Percentiles rank a stretch among this genome's conserved stretches.
Evolutionary conservation across 1,284 basidiomycete genomes (phyloP).

Genomic region (Ustilago sp.): DNA sequence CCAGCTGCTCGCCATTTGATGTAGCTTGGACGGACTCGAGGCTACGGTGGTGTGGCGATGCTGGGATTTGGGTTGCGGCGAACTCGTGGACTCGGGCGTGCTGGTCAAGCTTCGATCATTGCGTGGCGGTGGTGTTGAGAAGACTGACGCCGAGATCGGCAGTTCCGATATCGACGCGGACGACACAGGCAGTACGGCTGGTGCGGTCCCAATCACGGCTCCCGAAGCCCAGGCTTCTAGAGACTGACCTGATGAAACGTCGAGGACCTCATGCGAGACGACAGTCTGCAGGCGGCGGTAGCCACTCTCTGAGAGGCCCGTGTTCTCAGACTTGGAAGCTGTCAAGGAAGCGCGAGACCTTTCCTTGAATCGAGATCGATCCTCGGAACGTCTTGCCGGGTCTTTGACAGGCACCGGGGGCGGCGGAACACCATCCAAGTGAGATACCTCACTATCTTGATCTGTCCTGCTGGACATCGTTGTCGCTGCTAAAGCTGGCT

Average conservation of each 20-base stretch:
- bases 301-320: slow-evolving; percentile 21
- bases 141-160: not conserved
- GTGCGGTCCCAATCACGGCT: not conserved
- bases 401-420: slow-evolving; percentile 45
- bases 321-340: slow-evolving; percentile 28
- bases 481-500: not conserved
- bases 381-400: slow-evolving; percentile 35
- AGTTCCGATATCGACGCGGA: slow-evolving; percentile 10
- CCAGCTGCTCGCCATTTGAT: slow-evolving; percentile 27
- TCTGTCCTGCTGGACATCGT: not conserved
- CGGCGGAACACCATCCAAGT: slow-evolving; percentile 5
- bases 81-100: slow-evolving; percentile 23
- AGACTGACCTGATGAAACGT: slow-evolving; percentile 7
- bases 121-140: slow-evolving; percentile 9
- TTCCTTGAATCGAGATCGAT: slow-evolving; percentile 15
- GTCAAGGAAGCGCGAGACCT: slow-evolving; percentile 6
- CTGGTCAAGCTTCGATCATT: slow-evolving; percentile 29
- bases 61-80: slow-evolving; percentile 35
- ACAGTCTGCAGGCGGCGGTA: slow-evolving; percentile 43
- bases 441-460: not conserved
- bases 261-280: slow-evolving; percentile 47
- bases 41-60: slow-evolving; percentile 43
- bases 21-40: slow-evolving; percentile 38
- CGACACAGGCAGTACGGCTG: not conserved
- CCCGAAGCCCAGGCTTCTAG: slow-evolving; percentile 24